Percentiles rank a stretch among this genome's conserved stretches.
Evolutionary conservation across 495 filamentous ascomycete species (phyloP).

Genomic region (Talaromyces proteolyticus): DNA sequence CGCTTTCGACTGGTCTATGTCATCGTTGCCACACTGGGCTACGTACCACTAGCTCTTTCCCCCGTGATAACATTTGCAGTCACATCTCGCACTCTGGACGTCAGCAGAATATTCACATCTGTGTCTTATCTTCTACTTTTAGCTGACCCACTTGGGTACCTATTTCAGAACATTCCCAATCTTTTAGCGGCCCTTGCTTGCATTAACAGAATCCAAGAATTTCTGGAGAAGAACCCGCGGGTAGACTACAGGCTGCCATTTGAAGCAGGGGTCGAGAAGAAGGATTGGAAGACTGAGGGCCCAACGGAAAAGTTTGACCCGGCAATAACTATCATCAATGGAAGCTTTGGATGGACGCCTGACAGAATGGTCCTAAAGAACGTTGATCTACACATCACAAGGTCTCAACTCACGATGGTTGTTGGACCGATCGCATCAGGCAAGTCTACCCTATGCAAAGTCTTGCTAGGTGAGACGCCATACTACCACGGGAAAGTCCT

Average conservation of each 20-base stretch:
- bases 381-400: constrained; percentile 31
- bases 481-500: constrained; percentile 29
- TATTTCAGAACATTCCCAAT: constrained; percentile 12
- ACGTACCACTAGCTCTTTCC: background rate
- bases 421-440: constrained; percentile 21
- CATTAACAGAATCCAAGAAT: constrained; percentile 31
- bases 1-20: background rate
- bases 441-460: constrained; percentile 20
- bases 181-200: constrained; percentile 27
- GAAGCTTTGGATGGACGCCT: constrained; percentile 42
- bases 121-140: constrained; percentile 15
- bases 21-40: background rate
- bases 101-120: constrained; percentile 10
- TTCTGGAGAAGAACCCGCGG: constrained; percentile 24
- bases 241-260: constrained; percentile 18
- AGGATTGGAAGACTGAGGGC: constrained; percentile 26
- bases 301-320: constrained; percentile 16
- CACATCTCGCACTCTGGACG: background rate
- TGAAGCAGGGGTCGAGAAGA: background rate
- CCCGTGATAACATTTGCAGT: constrained; percentile 8
- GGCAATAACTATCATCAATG: background rate
- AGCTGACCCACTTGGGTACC: constrained; percentile 10
- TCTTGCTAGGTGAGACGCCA: constrained; percentile 25
- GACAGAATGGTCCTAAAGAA: constrained; percentile 35
- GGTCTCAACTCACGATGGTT: constrained; percentile 16